These are phyloP conservation scores for Xylariaceae sp. DNA, from an alignment of 2,329 filamentous ascomycete species.

Conservation along the genomic window DNA sequence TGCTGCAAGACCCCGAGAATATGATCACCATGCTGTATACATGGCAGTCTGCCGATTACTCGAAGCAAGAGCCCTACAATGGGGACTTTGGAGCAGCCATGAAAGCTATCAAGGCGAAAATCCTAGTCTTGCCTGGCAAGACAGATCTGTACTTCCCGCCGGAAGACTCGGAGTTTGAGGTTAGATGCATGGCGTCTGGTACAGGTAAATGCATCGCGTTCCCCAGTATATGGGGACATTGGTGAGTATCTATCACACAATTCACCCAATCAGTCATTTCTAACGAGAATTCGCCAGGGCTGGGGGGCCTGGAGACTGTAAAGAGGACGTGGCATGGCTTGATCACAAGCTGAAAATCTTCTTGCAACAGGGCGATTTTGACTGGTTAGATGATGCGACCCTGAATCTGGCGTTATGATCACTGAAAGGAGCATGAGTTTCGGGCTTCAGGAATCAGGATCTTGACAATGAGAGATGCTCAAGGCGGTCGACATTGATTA, in stretches of 20 bases:
- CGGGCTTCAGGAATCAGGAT: no score
- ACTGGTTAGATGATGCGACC: no score
- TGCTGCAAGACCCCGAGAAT: slow-evolving; percentile 61
- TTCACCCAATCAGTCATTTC: neutral
- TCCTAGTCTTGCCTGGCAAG: slow-evolving; percentile 65
- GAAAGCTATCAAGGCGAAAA: slow-evolving; percentile 66
- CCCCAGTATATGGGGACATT: slow-evolving; percentile 43
- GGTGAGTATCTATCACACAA: slow-evolving; percentile 19
- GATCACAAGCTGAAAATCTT: slow-evolving; percentile 57
- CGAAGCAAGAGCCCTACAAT: slow-evolving; percentile 63
- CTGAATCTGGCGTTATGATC: no score
- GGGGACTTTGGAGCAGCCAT: slow-evolving; percentile 63
- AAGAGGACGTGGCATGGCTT: slow-evolving; percentile 68
- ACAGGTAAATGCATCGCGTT: slow-evolving; percentile 35
- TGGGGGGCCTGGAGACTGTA: slow-evolving; percentile 66
- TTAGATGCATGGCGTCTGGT: slow-evolving; percentile 42
- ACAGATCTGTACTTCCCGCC: slow-evolving; percentile 81
- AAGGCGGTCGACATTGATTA: no score
- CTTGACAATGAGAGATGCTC: no score
- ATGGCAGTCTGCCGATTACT: slow-evolving; percentile 73
- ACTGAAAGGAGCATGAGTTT: no score
- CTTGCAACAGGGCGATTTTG: slow-evolving; percentile 20
- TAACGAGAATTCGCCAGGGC: slow-evolving; percentile 39
- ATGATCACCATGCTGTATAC: slow-evolving; percentile 71
- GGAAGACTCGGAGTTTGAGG: slow-evolving; percentile 73